A percentile compares a stretch with the other conserved stretches of the same genome.
Evolutionary conservation across 2,329 filamentous ascomycete species (phyloP).

Genomic region (Ceratocystis alfenasii): DNA sequence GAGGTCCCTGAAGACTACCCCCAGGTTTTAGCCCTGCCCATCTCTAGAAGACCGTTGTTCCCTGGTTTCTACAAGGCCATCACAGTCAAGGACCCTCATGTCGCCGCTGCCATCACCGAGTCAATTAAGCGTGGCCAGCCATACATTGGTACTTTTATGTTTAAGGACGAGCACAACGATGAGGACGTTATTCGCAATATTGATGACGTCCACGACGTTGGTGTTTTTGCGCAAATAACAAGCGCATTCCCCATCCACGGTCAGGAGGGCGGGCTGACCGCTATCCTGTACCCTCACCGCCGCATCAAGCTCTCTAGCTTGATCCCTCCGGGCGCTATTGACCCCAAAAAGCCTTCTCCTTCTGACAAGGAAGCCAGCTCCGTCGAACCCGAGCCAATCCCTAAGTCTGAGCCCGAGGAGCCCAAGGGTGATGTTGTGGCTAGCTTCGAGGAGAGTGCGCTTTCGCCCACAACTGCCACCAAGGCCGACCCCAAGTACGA

Average conservation of each 20-base stretch:
- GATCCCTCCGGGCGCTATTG: constrained; percentile 50
- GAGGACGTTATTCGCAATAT: constrained; percentile 84
- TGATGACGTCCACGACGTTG: constrained; percentile 88
- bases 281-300: constrained; percentile 89
- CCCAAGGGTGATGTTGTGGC: constrained; percentile 91
- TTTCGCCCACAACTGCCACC: constrained; percentile 40
- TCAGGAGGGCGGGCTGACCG: constrained; percentile 74
- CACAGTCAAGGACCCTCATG: constrained; percentile 85
- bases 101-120: constrained; percentile 83
- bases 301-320: constrained; percentile 82
- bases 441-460: constrained; percentile 78
- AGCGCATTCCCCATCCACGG: constrained; percentile 86
- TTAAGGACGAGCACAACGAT: constrained; percentile 91
- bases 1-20: constrained; percentile 90
- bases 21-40: constrained; percentile 93
- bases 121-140: constrained; percentile 95
- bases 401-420: constrained; percentile 50
- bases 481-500: constrained; percentile 53
- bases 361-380: constrained; percentile 38
- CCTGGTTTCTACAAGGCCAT: constrained; percentile 98
- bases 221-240: constrained; percentile 95
- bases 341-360: constrained; percentile 37
- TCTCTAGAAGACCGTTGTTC: constrained; percentile 84
- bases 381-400: constrained; percentile 47
- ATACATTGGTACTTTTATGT: constrained; percentile 90